A percentile compares a stretch with the other conserved stretches of the same genome.
Evolutionary conservation across 139 green algal genomes (phyloP).

Genomic region (Edaphochlamys debaryana): DNA sequence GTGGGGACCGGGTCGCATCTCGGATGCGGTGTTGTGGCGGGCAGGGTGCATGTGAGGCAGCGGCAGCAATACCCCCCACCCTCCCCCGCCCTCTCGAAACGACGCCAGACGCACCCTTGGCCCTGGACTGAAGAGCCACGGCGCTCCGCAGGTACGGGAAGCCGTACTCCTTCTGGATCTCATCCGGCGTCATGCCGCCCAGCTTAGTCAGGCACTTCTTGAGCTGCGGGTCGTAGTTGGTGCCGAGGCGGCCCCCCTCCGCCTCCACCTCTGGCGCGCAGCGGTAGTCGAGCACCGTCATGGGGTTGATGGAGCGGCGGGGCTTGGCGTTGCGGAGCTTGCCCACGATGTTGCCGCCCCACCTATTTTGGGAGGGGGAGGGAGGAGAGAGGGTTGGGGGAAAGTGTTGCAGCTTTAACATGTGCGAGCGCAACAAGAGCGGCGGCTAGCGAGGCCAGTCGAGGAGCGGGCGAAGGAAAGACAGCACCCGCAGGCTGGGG

Average conservation of each 20-base stretch:
- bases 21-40: too few relatives aligned
- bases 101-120: constrained; percentile 22
- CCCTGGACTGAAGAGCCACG: constrained; percentile 35
- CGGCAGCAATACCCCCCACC: neutral
- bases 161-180: constrained; percentile 47
- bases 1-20: too few relatives aligned
- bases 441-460: neutral
- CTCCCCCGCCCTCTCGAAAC: neutral
- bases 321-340: constrained; percentile 37
- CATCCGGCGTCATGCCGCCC: constrained; percentile 22
- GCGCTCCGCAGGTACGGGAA: constrained; percentile 42
- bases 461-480: neutral
- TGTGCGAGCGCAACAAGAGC: too few relatives aligned
- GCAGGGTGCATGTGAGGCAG: neutral
- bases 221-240: constrained; percentile 47
- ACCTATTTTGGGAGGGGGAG: too few relatives aligned
- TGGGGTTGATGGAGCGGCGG: constrained; percentile 39
- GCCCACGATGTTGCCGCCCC: constrained; percentile 42
- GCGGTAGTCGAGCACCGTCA: constrained; percentile 65
- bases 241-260: constrained; percentile 47
- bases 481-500: neutral
- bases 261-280: constrained; percentile 54
- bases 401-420: too few relatives aligned
- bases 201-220: constrained; percentile 53
- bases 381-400: neutral